Evolutionary conservation across 371 early-diverging fungal genomes (phyloP).

Genomic region (Syncephalis plumigaleata): DNA sequence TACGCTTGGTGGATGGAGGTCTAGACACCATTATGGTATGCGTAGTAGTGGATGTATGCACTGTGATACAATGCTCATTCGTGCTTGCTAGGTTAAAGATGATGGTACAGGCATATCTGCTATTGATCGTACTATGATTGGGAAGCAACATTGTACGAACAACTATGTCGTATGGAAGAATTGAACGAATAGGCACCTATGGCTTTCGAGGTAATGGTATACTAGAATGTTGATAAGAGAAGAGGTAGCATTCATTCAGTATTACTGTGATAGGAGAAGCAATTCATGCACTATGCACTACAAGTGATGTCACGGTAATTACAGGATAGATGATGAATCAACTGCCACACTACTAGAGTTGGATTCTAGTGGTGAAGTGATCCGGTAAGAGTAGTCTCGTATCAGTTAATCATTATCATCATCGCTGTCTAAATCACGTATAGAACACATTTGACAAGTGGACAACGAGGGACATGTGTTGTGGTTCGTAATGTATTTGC

Average conservation of each 20-base stretch:
- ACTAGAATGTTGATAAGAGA: neutral
- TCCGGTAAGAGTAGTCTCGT: neutral
- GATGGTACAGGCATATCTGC: conserved; percentile 2
- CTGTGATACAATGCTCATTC: neutral
- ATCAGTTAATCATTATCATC: neutral
- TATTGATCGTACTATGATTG: neutral
- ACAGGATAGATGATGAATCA: neutral
- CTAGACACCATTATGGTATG: conserved; percentile 1
- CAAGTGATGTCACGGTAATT: conserved; percentile 1
- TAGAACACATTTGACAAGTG: neutral
- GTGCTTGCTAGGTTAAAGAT: conserved; percentile 2
- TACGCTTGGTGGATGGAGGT: conserved; percentile 1
- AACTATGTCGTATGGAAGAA: neutral
- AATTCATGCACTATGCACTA: conserved; percentile 1
- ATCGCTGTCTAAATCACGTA: neutral
- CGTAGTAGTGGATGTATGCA: neutral
- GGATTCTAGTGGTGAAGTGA: neutral
- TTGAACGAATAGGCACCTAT: neutral
- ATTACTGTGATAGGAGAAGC: neutral
- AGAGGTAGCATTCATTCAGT: neutral
- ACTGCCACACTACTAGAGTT: conserved; percentile 1
- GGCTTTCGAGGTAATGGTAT: conserved; percentile 5
- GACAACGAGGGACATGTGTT: neutral
- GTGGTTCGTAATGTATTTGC: neutral
- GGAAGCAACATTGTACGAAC: neutral